These are phyloP conservation scores for Aureobasidium namibiae DNA, from an alignment of 2,329 filamentous ascomycete genomes.

Conservation along the genomic window DNA sequence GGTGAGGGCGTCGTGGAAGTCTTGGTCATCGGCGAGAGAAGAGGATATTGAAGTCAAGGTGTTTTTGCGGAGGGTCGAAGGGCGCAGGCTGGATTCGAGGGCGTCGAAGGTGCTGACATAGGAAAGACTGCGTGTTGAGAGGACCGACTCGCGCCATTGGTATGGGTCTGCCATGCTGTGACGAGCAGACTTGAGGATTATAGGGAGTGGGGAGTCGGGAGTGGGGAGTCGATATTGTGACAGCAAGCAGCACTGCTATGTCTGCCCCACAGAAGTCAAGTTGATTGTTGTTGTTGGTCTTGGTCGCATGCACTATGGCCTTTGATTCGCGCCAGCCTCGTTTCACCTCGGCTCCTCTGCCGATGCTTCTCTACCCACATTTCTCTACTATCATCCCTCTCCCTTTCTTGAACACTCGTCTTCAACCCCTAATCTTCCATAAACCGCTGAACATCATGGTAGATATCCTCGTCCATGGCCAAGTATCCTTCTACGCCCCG, in stretches of 20 bases:
- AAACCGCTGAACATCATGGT: not conserved
- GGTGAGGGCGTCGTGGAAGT: constrained; percentile 17
- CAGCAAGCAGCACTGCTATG: not conserved
- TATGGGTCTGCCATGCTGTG: constrained; percentile 12
- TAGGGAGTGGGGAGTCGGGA: too few species aligned
- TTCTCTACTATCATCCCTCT: too few species aligned
- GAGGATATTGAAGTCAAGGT: constrained; percentile 18
- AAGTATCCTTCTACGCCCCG: not conserved
- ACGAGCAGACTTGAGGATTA: not conserved
- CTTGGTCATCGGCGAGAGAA: constrained; percentile 12
- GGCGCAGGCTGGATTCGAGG: not conserved
- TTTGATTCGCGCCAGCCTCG: too few species aligned
- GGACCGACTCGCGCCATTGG: constrained; percentile 23
- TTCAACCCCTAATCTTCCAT: not conserved
- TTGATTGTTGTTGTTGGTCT: too few species aligned
- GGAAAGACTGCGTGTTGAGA: constrained; percentile 28
- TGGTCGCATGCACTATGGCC: too few species aligned
- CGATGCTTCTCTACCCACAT: not conserved
- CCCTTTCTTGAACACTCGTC: not conserved
- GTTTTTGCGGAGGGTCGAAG: constrained; percentile 17
- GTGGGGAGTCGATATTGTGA: too few species aligned
- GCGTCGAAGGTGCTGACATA: constrained; percentile 23
- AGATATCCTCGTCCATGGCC: not conserved
- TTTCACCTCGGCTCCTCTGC: not conserved
- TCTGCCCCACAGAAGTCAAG: not conserved